phyloP scores from a whole-genome alignment of 1,284 basidiomycete genomes.

The Fomitopsis pinicola region DNA sequence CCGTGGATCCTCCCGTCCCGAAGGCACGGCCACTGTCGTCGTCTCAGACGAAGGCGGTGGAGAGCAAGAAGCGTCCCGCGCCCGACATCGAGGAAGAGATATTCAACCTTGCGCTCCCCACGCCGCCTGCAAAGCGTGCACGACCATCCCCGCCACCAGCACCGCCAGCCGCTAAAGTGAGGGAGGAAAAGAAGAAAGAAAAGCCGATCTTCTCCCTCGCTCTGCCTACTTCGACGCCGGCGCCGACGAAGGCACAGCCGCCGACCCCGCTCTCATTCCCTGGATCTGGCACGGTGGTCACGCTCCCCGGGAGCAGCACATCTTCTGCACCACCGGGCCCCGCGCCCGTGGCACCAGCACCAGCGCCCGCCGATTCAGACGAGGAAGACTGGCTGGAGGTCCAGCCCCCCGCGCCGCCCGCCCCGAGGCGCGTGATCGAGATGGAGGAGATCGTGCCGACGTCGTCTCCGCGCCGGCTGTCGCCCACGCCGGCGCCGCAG shows the following conservation, averaged over 20 bases:
- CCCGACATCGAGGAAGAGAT: slow-evolving; percentile 40
- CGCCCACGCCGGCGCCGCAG: not conserved
- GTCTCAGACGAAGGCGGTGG: not conserved
- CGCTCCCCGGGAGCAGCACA: slow-evolving; percentile 8
- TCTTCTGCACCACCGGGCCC: not conserved
- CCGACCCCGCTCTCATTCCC: slow-evolving; percentile 15
- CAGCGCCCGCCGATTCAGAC: slow-evolving; percentile 43
- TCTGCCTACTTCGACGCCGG: slow-evolving; percentile 20
- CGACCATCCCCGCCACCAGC: slow-evolving; percentile 30
- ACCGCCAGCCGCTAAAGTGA: not conserved
- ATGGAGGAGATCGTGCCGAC: slow-evolving; percentile 25
- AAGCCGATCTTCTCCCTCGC: slow-evolving; percentile 20
- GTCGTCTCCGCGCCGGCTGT: slow-evolving; percentile 10
- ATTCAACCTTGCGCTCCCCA: slow-evolving; percentile 31
- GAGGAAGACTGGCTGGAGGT: slow-evolving; percentile 45
- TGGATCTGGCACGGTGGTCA: slow-evolving; percentile 10
- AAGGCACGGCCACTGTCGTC: slow-evolving; percentile 4
- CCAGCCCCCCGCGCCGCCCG: slow-evolving; percentile 26
- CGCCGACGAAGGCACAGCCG: slow-evolving; percentile 11
- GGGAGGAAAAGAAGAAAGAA: not conserved
- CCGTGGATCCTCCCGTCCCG: slow-evolving; percentile 4
- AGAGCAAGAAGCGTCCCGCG: slow-evolving; percentile 19
- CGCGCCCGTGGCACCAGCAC: not conserved
- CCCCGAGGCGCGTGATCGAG: slow-evolving; percentile 13
- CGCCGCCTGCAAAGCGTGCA: slow-evolving; percentile 32